phyloP scores from a whole-genome alignment of 176 grass and related monocot species.

The Carex myosuroides region DNA sequence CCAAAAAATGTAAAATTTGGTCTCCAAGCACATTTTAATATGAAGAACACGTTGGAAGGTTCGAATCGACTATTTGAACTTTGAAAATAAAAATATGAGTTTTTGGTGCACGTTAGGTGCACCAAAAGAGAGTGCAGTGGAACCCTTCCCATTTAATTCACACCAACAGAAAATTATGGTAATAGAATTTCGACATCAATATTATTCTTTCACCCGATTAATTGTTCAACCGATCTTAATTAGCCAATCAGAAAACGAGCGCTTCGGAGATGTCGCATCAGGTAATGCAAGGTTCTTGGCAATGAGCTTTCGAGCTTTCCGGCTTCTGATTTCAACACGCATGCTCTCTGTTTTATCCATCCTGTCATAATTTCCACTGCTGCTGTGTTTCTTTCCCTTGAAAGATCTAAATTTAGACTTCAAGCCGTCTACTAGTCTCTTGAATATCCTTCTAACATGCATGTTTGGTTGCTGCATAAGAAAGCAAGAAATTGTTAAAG shows the following conservation, averaged over 20 bases:
- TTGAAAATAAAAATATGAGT: too few relatives aligned
- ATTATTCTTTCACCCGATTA: background rate
- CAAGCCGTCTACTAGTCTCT: slow-evolving; percentile 53
- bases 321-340: slow-evolving; percentile 76
- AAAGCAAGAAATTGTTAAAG: background rate
- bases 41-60: too few relatives aligned
- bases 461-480: background rate
- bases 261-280: slow-evolving; percentile 21
- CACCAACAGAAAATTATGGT: background rate
- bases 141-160: too few relatives aligned
- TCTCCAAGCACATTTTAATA: too few relatives aligned
- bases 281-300: slow-evolving; percentile 65
- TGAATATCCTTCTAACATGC: slow-evolving; percentile 44
- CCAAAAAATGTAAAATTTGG: too few relatives aligned
- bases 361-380: slow-evolving; percentile 44
- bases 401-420: slow-evolving; percentile 55
- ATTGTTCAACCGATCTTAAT: background rate
- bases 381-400: slow-evolving; percentile 26
- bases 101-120: too few relatives aligned
- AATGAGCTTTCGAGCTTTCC: slow-evolving; percentile 53
- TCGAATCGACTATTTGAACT: too few relatives aligned
- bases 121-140: too few relatives aligned
- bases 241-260: slow-evolving; percentile 29
- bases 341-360: slow-evolving; percentile 81
- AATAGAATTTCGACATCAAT: background rate